Conservation (phyloP, 169 alveolate species). For the Neospora caninum region DNA sequence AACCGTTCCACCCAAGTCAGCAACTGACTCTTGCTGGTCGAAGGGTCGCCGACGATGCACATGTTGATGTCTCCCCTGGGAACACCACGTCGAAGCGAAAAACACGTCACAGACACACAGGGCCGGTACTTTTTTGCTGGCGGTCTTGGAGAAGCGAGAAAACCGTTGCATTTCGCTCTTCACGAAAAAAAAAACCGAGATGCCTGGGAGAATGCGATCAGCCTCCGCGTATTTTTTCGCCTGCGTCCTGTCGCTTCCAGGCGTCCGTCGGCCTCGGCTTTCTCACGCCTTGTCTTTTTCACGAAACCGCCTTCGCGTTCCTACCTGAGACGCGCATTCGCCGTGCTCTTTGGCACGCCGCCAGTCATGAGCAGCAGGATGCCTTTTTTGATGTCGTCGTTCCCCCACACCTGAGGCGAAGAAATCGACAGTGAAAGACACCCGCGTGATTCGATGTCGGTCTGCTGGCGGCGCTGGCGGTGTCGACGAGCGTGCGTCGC, state of each 20-base stretch:
- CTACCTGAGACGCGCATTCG: conserved; percentile 85
- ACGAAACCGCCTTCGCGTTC: neutral
- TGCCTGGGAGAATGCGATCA: no score
- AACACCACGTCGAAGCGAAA: conserved; percentile 90
- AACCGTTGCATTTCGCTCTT: neutral
- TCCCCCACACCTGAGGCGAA: conserved; percentile 89
- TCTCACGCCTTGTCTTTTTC: neutral
- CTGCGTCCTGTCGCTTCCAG: no score
- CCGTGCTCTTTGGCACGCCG: conserved; percentile 95
- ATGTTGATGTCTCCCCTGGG: conserved; percentile 98
- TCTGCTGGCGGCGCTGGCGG: no score
- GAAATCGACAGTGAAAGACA: neutral
- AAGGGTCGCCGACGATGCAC: conserved; percentile 96
- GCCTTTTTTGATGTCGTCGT: conserved; percentile 96
- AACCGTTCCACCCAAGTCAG: conserved; percentile 97
- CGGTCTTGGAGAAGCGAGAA: neutral
- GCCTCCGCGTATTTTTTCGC: no score
- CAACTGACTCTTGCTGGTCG: conserved; percentile 98
- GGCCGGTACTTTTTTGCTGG: conserved; percentile 18
- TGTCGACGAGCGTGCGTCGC: no score
- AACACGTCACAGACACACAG: neutral
- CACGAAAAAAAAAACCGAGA: no score
- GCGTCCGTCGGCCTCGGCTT: neutral
- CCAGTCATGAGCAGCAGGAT: conserved; percentile 95
- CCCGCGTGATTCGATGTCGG: neutral